These are phyloP conservation scores for Nitzschia sp. DNA, from an alignment of 108 stramenopile genomes.

Conservation along the genomic window DNA sequence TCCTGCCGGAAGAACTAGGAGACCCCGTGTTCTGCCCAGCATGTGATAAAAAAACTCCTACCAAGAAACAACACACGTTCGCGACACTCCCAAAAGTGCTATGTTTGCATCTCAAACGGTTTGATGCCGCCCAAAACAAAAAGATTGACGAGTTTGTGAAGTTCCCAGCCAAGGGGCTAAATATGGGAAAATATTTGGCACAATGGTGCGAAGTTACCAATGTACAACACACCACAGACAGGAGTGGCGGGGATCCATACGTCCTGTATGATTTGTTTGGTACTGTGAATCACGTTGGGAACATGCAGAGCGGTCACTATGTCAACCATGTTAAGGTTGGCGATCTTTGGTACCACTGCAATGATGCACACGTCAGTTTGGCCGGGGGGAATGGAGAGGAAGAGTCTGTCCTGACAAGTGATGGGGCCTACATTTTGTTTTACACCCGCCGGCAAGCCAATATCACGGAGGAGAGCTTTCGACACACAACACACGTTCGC, in stretches of 20 bases:
- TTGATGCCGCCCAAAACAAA: conserved; percentile 64
- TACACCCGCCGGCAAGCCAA: conserved; percentile 46
- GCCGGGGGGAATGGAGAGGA: conserved; percentile 41
- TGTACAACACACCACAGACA: background rate
- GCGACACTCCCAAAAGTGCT: conserved; percentile 65
- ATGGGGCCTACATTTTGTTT: conserved; percentile 77
- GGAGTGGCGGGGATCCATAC: conserved; percentile 31
- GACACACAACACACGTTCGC: background rate
- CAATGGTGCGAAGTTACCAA: conserved; percentile 69
- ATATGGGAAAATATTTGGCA: conserved; percentile 72
- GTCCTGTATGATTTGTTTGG: conserved; percentile 73
- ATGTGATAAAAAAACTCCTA: conserved; percentile 56
- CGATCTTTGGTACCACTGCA: conserved; percentile 71
- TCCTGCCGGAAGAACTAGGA: conserved; percentile 50
- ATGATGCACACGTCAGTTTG: conserved; percentile 57
- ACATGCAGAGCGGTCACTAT: conserved; percentile 72
- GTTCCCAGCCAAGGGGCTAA: conserved; percentile 62
- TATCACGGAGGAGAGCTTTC: background rate
- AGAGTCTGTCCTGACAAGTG: conserved; percentile 52
- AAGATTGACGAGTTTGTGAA: conserved; percentile 77
- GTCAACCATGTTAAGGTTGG: conserved; percentile 66
- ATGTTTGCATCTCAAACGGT: conserved; percentile 82
- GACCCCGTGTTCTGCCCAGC: conserved; percentile 64
- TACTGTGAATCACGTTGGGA: conserved; percentile 75
- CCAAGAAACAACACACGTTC: conserved; percentile 75